Evolutionary conservation across 495 filamentous ascomycete species (phyloP), one percentile per base, ranked within the genome.

Genomic region (Penicillium silybi): DNA sequence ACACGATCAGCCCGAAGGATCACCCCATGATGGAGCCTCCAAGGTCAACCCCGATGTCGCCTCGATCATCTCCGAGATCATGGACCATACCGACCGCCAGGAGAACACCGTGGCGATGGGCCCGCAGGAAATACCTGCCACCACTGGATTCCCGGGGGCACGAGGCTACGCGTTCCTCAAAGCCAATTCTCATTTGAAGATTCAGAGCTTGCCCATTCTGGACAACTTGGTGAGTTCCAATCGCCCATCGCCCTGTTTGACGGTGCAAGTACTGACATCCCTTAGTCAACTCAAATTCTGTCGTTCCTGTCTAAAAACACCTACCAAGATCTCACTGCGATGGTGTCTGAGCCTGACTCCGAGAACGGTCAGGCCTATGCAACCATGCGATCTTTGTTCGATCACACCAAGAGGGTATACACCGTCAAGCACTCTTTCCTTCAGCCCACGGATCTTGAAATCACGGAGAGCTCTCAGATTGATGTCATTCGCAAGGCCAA

Each of bases 401-500:
- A 91, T 49, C 80, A 88, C 43, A 88, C 89, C 4, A 90, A 92
- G 59, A 82, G 83, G 50, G 78, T 89, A 3, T 95, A 95, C 62
- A 89, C 84, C 3, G 76, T 81, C 17, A 73, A 84, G 6, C 72
- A 79, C 41, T 81, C 86, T 0, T 89, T 96, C 40, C 81, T 95
- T 9, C 82, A 83, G 23, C 76, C 85, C 0, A 79, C 84, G 26
- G 83, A 89, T 43, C 74, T 97, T 4, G 85, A 89, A 32, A 80
- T 93, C 44, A 76, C 76, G 8, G 83, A 87, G 32, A 67, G 79
- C 0, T 76, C 82, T 13, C 85, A 90, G 53, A 72, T 87, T 18
- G 86, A 87, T 45, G 86, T 86, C 18, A 86, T 96, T 49, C 84
- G 87, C 32, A 88, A 90, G 68, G 86, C 90, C 2, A 97, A 97